Conservation (phyloP, 2,329 filamentous ascomycete species). For the Sclerotinia trifoliorum region DNA sequence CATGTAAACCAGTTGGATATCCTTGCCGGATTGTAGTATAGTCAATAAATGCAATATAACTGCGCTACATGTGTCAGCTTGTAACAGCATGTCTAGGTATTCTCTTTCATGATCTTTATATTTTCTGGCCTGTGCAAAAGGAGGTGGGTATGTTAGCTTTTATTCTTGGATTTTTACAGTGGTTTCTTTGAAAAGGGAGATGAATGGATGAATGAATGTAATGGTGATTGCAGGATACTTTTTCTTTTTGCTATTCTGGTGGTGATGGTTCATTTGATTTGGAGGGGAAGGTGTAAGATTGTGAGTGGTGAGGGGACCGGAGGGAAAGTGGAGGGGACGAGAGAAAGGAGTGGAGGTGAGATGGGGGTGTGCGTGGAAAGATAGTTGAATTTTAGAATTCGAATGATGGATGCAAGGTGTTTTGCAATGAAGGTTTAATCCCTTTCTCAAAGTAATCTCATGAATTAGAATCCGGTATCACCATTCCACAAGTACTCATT, state of each 20-base stretch:
- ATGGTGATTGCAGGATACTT: conserved; percentile 54
- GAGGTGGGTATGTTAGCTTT: conserved; percentile 51
- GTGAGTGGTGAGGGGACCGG: background rate
- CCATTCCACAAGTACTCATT: too few species aligned
- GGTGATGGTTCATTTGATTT: conserved; percentile 49
- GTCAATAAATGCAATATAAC: too few species aligned
- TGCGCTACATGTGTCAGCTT: conserved; percentile 37
- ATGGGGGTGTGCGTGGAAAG: background rate
- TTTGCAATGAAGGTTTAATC: background rate
- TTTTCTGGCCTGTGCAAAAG: conserved; percentile 46
- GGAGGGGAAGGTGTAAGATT: conserved; percentile 47
- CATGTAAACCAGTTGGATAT: too few species aligned
- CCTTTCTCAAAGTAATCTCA: too few species aligned
- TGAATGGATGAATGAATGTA: conserved; percentile 45
- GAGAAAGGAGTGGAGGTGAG: too few species aligned
- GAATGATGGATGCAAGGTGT: background rate
- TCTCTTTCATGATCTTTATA: conserved; percentile 37
- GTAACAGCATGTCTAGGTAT: conserved; percentile 33
- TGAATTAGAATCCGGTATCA: too few species aligned
- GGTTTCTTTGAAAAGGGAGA: conserved; percentile 43
- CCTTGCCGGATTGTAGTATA: too few species aligned
- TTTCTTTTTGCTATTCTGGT: conserved; percentile 48
- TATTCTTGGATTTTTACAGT: conserved; percentile 49
- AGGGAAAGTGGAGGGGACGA: background rate
- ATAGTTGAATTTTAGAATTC: background rate